Percentiles rank a stretch among this genome's conserved stretches.
These are phyloP conservation scores for Aspergillus sclerotiicarbonarius DNA, from an alignment of 495 filamentous ascomycete species.

Conservation along the genomic window DNA sequence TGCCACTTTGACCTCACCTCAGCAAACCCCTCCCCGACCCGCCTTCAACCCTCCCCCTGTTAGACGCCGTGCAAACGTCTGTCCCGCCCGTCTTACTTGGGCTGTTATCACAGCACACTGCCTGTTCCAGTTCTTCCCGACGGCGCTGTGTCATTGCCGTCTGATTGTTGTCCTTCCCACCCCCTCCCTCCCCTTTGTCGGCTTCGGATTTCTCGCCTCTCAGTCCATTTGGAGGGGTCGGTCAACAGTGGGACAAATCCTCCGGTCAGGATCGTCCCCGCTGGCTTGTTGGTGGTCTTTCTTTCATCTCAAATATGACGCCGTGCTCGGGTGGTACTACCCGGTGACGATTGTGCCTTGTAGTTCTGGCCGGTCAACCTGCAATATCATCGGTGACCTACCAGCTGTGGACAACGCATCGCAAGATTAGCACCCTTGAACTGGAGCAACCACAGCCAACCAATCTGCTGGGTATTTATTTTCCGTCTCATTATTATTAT, in stretches of 20 bases:
- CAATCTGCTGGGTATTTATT: constrained; percentile 20
- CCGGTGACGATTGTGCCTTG: constrained; percentile 42
- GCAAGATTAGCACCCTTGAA: constrained; percentile 31
- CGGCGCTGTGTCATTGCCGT: constrained; percentile 7
- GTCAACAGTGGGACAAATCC: constrained; percentile 7
- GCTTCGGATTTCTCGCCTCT: constrained; percentile 1
- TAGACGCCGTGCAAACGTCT: constrained; percentile 24
- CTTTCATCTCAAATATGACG: constrained; percentile 38
- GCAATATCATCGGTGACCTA: constrained; percentile 40
- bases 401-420: constrained; percentile 49
- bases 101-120: constrained; percentile 3
- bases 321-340: constrained; percentile 39
- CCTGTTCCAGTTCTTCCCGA: constrained; percentile 4
- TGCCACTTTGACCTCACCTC: constrained; percentile 21
- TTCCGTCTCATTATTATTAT: background rate
- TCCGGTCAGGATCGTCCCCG: constrained; percentile 14
- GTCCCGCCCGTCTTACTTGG: constrained; percentile 9
- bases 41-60: constrained; percentile 18
- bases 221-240: constrained; percentile 1
- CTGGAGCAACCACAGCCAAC: constrained; percentile 32
- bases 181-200: constrained; percentile 8
- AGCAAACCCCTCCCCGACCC: constrained; percentile 24
- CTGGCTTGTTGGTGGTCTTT: constrained; percentile 18
- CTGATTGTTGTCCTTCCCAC: constrained; percentile 10
- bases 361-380: constrained; percentile 40